Conservation (phyloP, 2,329 filamentous ascomycete genomes). For the Pyrenochaeta sp. region DNA sequence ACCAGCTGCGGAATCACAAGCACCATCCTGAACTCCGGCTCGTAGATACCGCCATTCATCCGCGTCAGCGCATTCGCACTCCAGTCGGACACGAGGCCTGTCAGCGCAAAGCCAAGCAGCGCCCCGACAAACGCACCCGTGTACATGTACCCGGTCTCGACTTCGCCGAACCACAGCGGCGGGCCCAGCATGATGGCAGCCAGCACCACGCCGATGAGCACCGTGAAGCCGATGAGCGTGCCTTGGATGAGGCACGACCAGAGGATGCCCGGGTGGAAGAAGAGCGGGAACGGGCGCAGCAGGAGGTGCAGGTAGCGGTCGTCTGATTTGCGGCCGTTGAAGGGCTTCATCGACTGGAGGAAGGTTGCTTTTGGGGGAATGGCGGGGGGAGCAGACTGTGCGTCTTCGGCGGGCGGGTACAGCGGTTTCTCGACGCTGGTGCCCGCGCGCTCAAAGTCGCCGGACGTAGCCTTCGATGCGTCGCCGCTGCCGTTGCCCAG, state of each 20-base stretch:
- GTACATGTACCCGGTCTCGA: slow-evolving; percentile 80
- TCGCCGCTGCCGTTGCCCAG: neutral
- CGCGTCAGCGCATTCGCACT: slow-evolving; percentile 74
- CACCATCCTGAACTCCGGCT: slow-evolving; percentile 88
- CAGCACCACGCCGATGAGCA: slow-evolving; percentile 85
- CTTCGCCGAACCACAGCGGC: slow-evolving; percentile 84
- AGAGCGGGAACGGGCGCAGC: slow-evolving; percentile 60
- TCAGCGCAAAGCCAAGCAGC: slow-evolving; percentile 76
- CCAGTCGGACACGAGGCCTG: slow-evolving; percentile 76
- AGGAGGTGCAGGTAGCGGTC: slow-evolving; percentile 73
- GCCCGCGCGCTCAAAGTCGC: slow-evolving; percentile 7
- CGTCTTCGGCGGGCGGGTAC: neutral
- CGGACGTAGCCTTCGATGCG: slow-evolving; percentile 1
- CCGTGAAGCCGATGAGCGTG: slow-evolving; percentile 92
- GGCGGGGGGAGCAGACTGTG: neutral
- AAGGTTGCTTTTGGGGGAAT: slow-evolving; percentile 65
- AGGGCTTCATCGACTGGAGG: slow-evolving; percentile 67
- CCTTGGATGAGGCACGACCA: slow-evolving; percentile 78
- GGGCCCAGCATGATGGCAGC: slow-evolving; percentile 82
- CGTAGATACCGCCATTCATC: slow-evolving; percentile 81
- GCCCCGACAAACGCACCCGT: slow-evolving; percentile 86
- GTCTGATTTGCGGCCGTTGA: slow-evolving; percentile 83
- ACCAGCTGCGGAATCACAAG: slow-evolving; percentile 84
- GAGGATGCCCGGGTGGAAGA: slow-evolving; percentile 6
- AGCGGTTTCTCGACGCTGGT: slow-evolving; percentile 9